Conservation (phyloP, 371 early-diverging fungal species). For the Mortierella sp. region DNA sequence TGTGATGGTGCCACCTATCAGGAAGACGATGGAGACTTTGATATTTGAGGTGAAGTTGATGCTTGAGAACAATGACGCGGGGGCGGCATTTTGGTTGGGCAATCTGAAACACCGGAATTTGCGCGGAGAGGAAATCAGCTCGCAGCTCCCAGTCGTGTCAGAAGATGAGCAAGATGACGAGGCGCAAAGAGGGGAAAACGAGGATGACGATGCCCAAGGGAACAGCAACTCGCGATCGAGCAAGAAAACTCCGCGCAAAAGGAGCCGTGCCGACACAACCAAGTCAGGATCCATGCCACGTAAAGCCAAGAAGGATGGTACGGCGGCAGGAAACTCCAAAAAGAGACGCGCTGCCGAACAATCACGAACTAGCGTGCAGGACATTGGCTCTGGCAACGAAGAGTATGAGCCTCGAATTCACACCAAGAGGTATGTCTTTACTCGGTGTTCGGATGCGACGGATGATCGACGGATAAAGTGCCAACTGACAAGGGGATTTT, state of each 20-base stretch:
- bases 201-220: not conserved
- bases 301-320: not conserved
- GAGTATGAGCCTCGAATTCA: constrained; percentile 26
- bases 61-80: constrained; percentile 74
- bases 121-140: constrained; percentile 75
- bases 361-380: not conserved
- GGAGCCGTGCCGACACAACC: not conserved
- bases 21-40: constrained; percentile 77
- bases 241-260: not conserved
- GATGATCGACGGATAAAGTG: not conserved
- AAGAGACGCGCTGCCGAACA: not conserved
- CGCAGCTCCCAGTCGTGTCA: constrained; percentile 67
- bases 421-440: constrained; percentile 21
- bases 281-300: not conserved
- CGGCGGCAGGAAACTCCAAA: not conserved
- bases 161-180: constrained; percentile 31
- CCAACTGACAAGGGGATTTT: no score
- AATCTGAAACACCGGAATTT: constrained; percentile 77
- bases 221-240: not conserved
- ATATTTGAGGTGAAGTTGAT: constrained; percentile 82
- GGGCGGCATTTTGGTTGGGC: constrained; percentile 72
- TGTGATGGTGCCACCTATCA: constrained; percentile 75
- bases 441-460: not conserved
- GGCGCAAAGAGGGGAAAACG: constrained; percentile 10
- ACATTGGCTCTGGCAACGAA: not conserved